Evolutionary conservation across 2,329 filamentous ascomycete genomes (phyloP).

Genomic region (Ceratocystis cacaofunesta): DNA sequence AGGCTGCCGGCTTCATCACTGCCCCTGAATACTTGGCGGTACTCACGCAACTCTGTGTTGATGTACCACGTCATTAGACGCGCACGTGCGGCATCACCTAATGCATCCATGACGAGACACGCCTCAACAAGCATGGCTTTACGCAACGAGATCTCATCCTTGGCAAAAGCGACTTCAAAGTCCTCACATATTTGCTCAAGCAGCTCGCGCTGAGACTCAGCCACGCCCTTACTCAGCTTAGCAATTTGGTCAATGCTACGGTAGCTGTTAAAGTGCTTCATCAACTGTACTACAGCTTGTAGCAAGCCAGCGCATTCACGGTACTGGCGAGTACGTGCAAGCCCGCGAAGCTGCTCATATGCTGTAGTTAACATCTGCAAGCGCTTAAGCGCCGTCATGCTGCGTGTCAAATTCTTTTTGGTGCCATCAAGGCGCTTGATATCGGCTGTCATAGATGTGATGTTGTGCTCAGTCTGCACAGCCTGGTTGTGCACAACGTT

Average conservation of each 20-base stretch:
- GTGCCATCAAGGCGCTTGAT: slow-evolving; percentile 95
- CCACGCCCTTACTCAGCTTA: slow-evolving; percentile 77
- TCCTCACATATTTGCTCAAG: slow-evolving; percentile 98
- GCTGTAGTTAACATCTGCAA: slow-evolving; percentile 97
- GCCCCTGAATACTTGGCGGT: slow-evolving; percentile 85
- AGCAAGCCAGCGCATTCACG: slow-evolving; percentile 85
- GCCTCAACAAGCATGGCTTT: slow-evolving; percentile 65
- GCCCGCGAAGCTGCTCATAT: slow-evolving; percentile 82
- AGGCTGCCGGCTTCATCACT: slow-evolving; percentile 92
- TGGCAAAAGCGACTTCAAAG: slow-evolving; percentile 89
- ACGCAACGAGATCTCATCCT: slow-evolving; percentile 60
- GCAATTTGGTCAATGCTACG: slow-evolving; percentile 97
- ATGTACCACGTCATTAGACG: slow-evolving; percentile 91
- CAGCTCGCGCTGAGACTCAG: slow-evolving; percentile 81
- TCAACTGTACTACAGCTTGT: slow-evolving; percentile 90
- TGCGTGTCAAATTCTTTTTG: slow-evolving; percentile 88
- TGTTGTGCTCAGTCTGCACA: slow-evolving; percentile 82
- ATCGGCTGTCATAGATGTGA: slow-evolving; percentile 96
- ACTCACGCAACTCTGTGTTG: slow-evolving; percentile 91
- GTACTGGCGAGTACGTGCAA: slow-evolving; percentile 80
- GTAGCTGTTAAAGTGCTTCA: slow-evolving; percentile 98
- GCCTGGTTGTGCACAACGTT: slow-evolving; percentile 82
- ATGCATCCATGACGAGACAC: slow-evolving; percentile 84
- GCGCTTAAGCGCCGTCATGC: slow-evolving; percentile 93
- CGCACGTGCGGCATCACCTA: slow-evolving; percentile 72